Percentiles rank a stretch among this genome's conserved stretches.
Conservation (phyloP, 371 early-diverging fungal genomes). For the Mycotypha africana region DNA sequence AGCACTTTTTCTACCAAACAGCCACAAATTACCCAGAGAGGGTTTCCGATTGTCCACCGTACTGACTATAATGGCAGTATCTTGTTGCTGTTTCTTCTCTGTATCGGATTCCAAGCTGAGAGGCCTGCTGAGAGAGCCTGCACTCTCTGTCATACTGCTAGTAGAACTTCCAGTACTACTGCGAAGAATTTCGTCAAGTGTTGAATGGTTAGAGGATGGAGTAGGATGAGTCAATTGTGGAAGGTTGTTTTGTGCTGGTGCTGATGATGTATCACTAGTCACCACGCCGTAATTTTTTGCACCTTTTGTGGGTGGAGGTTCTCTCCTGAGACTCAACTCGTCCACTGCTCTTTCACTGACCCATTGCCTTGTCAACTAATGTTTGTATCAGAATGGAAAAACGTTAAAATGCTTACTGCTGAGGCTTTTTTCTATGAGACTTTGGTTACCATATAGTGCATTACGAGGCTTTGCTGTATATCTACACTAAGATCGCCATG, state of each 20-base stretch:
- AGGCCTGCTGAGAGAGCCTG: conserved; percentile 35
- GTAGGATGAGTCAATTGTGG: background rate
- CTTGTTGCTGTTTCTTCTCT: too few relatives aligned
- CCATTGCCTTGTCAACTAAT: conserved; percentile 50
- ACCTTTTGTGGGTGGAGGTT: conserved; percentile 40
- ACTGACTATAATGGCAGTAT: conserved; percentile 1
- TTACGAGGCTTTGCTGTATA: conserved; percentile 47
- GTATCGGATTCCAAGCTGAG: conserved; percentile 21
- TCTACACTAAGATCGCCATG: conserved; percentile 25
- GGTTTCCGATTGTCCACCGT: conserved; percentile 7
- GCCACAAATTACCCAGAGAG: conserved; percentile 20
- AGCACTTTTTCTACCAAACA: conserved; percentile 41
- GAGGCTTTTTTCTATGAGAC: too few relatives aligned
- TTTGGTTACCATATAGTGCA: conserved; percentile 67
- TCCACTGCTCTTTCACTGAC: conserved; percentile 72
- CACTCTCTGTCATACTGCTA: conserved; percentile 20
- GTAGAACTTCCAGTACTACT: conserved; percentile 35
- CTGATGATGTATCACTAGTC: too few relatives aligned
- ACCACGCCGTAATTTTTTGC: conserved; percentile 28
- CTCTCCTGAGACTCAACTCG: conserved; percentile 62
- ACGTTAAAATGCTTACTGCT: too few relatives aligned
- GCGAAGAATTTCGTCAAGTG: conserved; percentile 16
- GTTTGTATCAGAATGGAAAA: background rate
- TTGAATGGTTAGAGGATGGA: conserved; percentile 1
- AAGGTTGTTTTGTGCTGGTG: conserved; percentile 7